Conservation (phyloP, 192 early-diverging fungal species). For the Phycomyces blakesleeanus region DNA sequence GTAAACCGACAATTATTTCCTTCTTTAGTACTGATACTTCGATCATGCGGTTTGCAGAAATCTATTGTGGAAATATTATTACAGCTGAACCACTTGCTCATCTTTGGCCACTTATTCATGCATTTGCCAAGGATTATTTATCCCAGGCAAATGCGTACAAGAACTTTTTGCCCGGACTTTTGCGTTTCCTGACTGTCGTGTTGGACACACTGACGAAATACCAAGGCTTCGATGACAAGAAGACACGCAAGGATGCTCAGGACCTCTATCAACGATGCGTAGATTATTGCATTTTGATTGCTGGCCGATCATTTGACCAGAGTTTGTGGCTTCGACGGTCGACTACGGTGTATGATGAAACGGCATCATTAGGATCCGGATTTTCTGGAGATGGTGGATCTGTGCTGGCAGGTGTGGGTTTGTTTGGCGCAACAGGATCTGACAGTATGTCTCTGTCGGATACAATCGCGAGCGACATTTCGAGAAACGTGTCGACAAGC, state of each 20-base stretch:
- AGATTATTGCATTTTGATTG: slow-evolving; percentile 74
- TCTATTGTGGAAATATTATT: slow-evolving; percentile 49
- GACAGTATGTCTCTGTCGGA: not conserved
- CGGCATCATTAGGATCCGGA: not conserved
- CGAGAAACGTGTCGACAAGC: slow-evolving; percentile 26
- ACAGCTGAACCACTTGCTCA: slow-evolving; percentile 45
- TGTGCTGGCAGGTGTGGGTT: slow-evolving; percentile 28
- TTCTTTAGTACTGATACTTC: slow-evolving; percentile 58
- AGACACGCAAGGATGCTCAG: slow-evolving; percentile 55
- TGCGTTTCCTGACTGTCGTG: slow-evolving; percentile 53
- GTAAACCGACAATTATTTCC: no score
- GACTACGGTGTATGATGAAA: slow-evolving; percentile 38
- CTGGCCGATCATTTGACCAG: slow-evolving; percentile 74
- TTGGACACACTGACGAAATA: slow-evolving; percentile 30
- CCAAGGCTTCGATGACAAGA: slow-evolving; percentile 54
- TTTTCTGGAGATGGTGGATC: no score
- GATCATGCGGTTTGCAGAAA: slow-evolving; percentile 60
- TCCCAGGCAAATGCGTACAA: slow-evolving; percentile 52
- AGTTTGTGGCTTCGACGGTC: slow-evolving; percentile 56
- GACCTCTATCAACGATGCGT: slow-evolving; percentile 56
- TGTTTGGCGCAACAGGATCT: not conserved
- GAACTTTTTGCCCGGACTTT: slow-evolving; percentile 44
- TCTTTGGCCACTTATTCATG: slow-evolving; percentile 56
- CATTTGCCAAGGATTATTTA: slow-evolving; percentile 60
- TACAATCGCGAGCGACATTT: not conserved